Percentiles rank a stretch among this genome's conserved stretches.
phyloP scores from a whole-genome alignment of 495 filamentous ascomycete species.

The Neurospora cerealis region DNA sequence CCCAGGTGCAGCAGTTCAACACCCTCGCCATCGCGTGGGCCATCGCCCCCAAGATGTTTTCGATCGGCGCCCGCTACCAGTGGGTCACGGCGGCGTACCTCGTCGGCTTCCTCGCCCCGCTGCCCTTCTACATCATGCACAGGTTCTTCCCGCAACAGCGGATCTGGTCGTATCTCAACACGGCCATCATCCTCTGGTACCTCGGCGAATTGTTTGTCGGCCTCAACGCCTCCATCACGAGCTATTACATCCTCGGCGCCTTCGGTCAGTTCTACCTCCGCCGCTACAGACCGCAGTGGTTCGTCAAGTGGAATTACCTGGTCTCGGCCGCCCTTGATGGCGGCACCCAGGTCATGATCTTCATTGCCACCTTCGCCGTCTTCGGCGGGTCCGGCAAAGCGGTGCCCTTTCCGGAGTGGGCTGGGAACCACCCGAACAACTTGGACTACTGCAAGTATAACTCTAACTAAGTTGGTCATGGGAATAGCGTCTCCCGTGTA shows the following conservation, averaged over 20 bases:
- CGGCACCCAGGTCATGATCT: slow-evolving; percentile 39
- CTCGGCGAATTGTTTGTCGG: slow-evolving; percentile 22
- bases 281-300: slow-evolving; percentile 37
- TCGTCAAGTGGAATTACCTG: slow-evolving; percentile 50
- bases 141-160: not conserved
- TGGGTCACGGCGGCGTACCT: slow-evolving; percentile 31
- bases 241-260: slow-evolving; percentile 36
- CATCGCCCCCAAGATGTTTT: slow-evolving; percentile 38
- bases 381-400: slow-evolving; percentile 37
- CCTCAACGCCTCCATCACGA: slow-evolving; percentile 30
- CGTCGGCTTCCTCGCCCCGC: slow-evolving; percentile 26
- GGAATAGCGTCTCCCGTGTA: not conserved
- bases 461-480: not conserved
- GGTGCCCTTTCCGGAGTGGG: slow-evolving; percentile 35
- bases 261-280: slow-evolving; percentile 44
- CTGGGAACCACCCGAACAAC: slow-evolving; percentile 34
- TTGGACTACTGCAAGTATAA: not conserved
- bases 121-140: slow-evolving; percentile 4
- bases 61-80: slow-evolving; percentile 22
- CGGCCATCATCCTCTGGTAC: slow-evolving; percentile 29
- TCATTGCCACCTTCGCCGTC: slow-evolving; percentile 50
- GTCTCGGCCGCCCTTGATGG: slow-evolving; percentile 48
- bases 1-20: slow-evolving; percentile 28
- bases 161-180: slow-evolving; percentile 10
- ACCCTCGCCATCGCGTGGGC: slow-evolving; percentile 33